phyloP scores from a whole-genome alignment of 768 basidiomycete genomes.

The Termitomyces sp. region DNA sequence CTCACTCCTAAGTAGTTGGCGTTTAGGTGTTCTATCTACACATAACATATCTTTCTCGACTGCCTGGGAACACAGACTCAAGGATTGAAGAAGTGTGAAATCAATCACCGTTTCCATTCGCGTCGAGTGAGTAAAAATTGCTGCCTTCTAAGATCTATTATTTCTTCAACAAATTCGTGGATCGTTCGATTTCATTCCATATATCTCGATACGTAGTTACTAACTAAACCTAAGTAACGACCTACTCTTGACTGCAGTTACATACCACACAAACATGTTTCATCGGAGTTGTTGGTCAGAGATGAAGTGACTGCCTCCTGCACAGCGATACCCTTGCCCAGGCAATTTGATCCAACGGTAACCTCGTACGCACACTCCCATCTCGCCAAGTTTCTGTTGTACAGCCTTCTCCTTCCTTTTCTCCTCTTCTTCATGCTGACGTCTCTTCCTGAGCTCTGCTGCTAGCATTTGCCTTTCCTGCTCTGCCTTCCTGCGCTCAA shows the following conservation, averaged over 20 bases:
- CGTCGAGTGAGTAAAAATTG: background rate
- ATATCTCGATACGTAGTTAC: background rate
- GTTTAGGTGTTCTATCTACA: background rate
- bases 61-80: background rate
- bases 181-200: background rate
- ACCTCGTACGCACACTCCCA: conserved; percentile 42
- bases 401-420: conserved; percentile 32
- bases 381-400: conserved; percentile 36
- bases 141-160: background rate
- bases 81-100: background rate
- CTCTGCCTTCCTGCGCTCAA: conserved; percentile 14
- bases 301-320: conserved; percentile 22
- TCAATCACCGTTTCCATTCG: background rate
- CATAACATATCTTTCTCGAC: background rate
- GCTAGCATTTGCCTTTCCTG: background rate
- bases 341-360: conserved; percentile 17
- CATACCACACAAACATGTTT: background rate
- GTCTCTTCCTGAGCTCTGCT: background rate
- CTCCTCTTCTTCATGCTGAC: conserved; percentile 19
- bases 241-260: background rate
- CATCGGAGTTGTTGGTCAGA: conserved; percentile 12
- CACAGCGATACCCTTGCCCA: conserved; percentile 18
- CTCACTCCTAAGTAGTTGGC: background rate
- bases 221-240: background rate
- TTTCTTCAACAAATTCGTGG: background rate